A percentile compares a stretch with the other conserved stretches of the same genome.
Conservation (phyloP, 1,284 basidiomycete genomes). For the Ceratobasidium sp. region DNA sequence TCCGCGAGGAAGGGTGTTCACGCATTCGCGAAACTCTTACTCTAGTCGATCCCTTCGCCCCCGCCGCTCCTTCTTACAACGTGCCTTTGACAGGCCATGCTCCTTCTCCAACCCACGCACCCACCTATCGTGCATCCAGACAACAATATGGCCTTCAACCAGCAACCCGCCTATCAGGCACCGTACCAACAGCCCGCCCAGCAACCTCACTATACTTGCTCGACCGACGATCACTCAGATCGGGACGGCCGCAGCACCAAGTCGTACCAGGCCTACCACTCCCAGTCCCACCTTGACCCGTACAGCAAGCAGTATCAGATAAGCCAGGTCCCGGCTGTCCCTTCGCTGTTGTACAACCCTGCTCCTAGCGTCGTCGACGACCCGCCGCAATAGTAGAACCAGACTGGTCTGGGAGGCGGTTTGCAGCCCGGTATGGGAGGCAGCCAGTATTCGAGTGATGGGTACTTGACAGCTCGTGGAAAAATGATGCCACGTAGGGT, state of each 20-base stretch:
- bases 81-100: slow-evolving; percentile 23
- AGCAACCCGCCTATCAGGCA: slow-evolving; percentile 11
- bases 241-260: slow-evolving; percentile 76
- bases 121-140: slow-evolving; percentile 35
- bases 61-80: slow-evolving; percentile 37
- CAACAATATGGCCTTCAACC: slow-evolving; percentile 27
- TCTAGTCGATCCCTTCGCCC: slow-evolving; percentile 38
- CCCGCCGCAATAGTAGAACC: slow-evolving; percentile 65
- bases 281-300: slow-evolving; percentile 71
- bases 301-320: slow-evolving; percentile 69
- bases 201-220: slow-evolving; percentile 52
- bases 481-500: slow-evolving; percentile 79
- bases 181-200: not conserved
- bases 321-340: slow-evolving; percentile 70
- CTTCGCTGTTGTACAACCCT: slow-evolving; percentile 61
- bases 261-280: slow-evolving; percentile 67
- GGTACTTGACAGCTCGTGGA: slow-evolving; percentile 77
- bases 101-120: slow-evolving; percentile 18
- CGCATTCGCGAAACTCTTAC: no score
- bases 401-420: slow-evolving; percentile 60
- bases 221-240: slow-evolving; percentile 51
- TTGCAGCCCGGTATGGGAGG: slow-evolving; percentile 55
- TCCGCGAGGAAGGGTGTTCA: no score
- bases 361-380: slow-evolving; percentile 65
- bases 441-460: slow-evolving; percentile 61